Evolutionary conservation across 345 rosid species (phyloP).

Genomic region (Zanthoxylum bungeanum): DNA sequence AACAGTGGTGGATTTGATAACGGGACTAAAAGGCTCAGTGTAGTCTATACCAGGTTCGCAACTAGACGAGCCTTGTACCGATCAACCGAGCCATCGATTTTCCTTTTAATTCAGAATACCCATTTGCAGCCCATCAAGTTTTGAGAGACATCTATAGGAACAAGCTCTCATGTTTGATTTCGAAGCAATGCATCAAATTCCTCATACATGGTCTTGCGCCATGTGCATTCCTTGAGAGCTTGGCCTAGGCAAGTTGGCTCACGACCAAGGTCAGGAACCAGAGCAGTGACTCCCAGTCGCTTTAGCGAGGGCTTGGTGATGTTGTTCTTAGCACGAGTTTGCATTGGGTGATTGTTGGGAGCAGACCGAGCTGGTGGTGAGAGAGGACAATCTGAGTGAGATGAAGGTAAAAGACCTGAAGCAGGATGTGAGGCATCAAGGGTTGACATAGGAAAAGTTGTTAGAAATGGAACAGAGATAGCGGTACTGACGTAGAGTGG

Average conservation of each 20-base stretch:
- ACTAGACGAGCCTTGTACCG: conserved; percentile 1
- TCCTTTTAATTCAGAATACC: not conserved
- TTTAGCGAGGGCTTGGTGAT: no score
- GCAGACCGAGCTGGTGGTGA: no score
- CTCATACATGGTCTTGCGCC: not conserved
- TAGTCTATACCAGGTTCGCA: not conserved
- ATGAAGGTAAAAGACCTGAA: no score
- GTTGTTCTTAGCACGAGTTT: no score
- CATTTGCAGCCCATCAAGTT: not conserved
- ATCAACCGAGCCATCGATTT: conserved; percentile 15
- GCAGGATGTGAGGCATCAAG: no score
- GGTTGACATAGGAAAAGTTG: no score
- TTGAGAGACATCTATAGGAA: not conserved
- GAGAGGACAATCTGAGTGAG: no score
- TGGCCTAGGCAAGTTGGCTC: not conserved
- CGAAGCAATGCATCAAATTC: not conserved
- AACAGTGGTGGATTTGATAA: not conserved
- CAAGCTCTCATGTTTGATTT: not conserved
- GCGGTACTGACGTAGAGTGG: no score
- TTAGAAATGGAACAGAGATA: no score
- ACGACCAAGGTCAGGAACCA: no score
- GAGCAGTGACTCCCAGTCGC: no score
- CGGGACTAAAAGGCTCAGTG: not conserved
- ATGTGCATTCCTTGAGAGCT: not conserved
- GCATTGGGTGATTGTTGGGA: no score